Evolutionary conservation across 2,329 filamentous ascomycete genomes (phyloP), one percentile per base, ranked within the genome.

Genomic region (Ceratocystiopsis sp.): DNA sequence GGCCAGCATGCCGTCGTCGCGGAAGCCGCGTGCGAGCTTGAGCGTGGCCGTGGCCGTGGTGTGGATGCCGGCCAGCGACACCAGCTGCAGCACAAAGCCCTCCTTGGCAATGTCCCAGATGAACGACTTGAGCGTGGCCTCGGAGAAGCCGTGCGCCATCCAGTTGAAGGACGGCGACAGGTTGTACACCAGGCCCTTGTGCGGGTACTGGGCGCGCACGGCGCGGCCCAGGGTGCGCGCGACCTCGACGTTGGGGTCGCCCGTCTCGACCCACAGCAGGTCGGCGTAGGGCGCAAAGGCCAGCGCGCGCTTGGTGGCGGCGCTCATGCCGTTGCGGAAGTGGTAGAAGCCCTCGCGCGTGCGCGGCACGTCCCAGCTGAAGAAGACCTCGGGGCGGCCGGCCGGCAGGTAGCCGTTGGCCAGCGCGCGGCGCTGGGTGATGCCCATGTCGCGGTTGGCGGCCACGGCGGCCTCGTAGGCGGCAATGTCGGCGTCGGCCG

Each of bases 131-230:
- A 98, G 71, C 7, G 80, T 80, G 48, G 76, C 78, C 49, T 86
- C 77, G 3, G 74, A 80, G 63, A 96, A 98, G 29, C 89, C 91
- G 58, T 96, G 87, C 12, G 78, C 78, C 76, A 93, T 91, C 91
- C 91, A 98, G 69, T 98, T 96, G 72, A 98, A 98, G 10, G 84
- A 93, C 1, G 91, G 91, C 5, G 80, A 87, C 2, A 98, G 73
- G 64, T 98, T 98, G 66, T 98, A 98, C 0, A 96, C 89, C 19
- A 98, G 73, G 34, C 84, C 82, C 71, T 96, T 96, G 47, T 75
- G 77, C 0, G 86, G 84, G 53, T 75, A 68, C 4, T 63, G 66
- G 0, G 66, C 62, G 43, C 82, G 76, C 47, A 98, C 91, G 38
- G 85, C 74, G 12, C 73, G 71, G 13, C 83, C 84, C 42, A 98